Base-by-base conservation (phyloP, 805 yeast genomes). In the Jamesozyma lodderae region DNA sequence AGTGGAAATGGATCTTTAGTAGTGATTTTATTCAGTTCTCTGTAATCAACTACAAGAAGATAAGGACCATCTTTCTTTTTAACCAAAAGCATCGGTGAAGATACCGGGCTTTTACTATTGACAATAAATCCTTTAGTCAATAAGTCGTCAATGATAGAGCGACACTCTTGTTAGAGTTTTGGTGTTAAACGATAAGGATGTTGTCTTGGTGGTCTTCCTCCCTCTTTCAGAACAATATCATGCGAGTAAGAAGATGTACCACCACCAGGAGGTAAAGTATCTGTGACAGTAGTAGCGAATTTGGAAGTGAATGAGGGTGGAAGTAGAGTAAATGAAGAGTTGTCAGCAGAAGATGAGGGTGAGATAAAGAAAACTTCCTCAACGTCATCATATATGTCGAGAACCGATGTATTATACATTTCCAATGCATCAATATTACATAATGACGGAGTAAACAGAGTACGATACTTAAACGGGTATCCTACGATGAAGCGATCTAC, bases 1-100 rank as follows among this genome's bases (percentile, higher is more conserved):
- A 44, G 13, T 4, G 42, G 45, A 19, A 39, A 44, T 10, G 43
- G 41, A n/a, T 21, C 24, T 22, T 22, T 22, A 22, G n/a, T n/a
- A n/a, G 24, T 22, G 24, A 22, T 10, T 22, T 22, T 22, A 10
- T 22, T 22, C 24, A 8, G 24, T 10, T 7, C 24, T 22, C 24
- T 22, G 24, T 10, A 22, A 8, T 22, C 24, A 10, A 22, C 10
- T 8, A 22, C 10, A 8, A 22, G 10, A n/a, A n/a, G n/a, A n/a
- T n/a, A n/a, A n/a, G n/a, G n/a, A n/a, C n/a, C n/a, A n/a, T n/a
- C n/a, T n/a, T 22, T 10, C 10, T 7, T 22, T 8, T 10, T 8
- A 22, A 10, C 24, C 24, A 22, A 8, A 22, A 22, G 24, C 24
- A 22, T 22, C 10, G 24, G 24, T 22, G 24, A 22, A 7, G 24